phyloP scores from a whole-genome alignment of 805 yeast genomes.

The Myxozyma sirexii region DNA sequence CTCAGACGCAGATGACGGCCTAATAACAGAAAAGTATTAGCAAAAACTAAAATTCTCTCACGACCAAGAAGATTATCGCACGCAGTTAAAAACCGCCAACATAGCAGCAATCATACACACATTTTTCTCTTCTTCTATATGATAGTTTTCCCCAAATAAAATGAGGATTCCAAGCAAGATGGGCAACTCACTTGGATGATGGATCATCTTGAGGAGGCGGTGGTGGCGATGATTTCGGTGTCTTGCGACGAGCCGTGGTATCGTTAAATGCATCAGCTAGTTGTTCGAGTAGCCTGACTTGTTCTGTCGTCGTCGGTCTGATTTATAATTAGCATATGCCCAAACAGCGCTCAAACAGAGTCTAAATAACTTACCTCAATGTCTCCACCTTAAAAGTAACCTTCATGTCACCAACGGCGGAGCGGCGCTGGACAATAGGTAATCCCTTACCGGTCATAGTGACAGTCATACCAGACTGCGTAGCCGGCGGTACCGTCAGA shows the following conservation, averaged over 20 bases:
- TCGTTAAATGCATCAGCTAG: constrained; percentile 90
- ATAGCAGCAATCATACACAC: neutral
- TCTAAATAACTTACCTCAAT: constrained; percentile 45
- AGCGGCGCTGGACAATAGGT: constrained; percentile 56
- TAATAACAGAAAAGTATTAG: neutral
- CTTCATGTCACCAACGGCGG: constrained; percentile 72
- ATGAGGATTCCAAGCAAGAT: neutral
- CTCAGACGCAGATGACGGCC: constrained; percentile 7
- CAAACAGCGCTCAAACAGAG: too few species aligned
- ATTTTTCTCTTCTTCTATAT: neutral
- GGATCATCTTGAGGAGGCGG: constrained; percentile 4
- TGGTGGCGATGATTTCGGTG: neutral
- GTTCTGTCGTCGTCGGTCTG: constrained; percentile 77
- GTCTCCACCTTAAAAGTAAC: constrained; percentile 73
- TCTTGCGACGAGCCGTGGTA: constrained; percentile 54
- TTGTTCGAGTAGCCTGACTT: constrained; percentile 87
- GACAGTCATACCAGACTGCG: constrained; percentile 72
- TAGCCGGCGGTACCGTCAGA: constrained; percentile 80
- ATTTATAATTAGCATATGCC: neutral
- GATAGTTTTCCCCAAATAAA: neutral
- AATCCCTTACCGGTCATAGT: constrained; percentile 87
- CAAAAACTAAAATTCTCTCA: too few species aligned
- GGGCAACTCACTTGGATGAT: constrained; percentile 12
- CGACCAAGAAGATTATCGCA: neutral
- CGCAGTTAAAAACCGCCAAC: neutral